Percentiles rank a stretch among this genome's conserved stretches.
Evolutionary conservation across 116 monocot species (phyloP).

Genomic region (Dioscorea cayenensis): DNA sequence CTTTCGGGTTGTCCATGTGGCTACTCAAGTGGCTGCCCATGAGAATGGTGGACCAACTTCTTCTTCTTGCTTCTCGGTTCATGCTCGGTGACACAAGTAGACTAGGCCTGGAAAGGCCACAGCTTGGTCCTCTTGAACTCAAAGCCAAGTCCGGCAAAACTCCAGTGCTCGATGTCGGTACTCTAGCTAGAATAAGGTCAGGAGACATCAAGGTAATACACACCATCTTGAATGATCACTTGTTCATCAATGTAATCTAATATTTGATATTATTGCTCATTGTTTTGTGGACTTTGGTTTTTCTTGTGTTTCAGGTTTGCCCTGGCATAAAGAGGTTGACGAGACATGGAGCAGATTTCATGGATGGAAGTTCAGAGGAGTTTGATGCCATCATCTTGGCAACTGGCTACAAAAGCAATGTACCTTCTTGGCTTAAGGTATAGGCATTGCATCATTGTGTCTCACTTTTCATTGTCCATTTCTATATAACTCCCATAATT

Average conservation of each 20-base stretch:
- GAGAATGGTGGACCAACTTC: slow-evolving; percentile 34
- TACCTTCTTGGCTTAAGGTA: slow-evolving; percentile 89
- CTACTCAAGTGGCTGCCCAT: slow-evolving; percentile 50
- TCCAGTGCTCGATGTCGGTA: slow-evolving; percentile 52
- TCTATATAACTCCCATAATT: background rate
- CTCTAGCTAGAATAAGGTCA: slow-evolving; percentile 48
- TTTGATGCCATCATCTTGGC: slow-evolving; percentile 71
- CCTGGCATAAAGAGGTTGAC: slow-evolving; percentile 41
- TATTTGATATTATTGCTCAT: background rate
- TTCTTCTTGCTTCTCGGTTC: slow-evolving; percentile 36
- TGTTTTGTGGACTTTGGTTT: background rate
- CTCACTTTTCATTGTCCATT: background rate
- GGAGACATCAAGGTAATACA: slow-evolving; percentile 46
- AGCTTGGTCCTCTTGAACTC: slow-evolving; percentile 54
- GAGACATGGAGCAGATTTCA: slow-evolving; percentile 44
- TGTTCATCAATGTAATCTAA: too few relatives aligned
- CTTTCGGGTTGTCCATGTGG: slow-evolving; percentile 64
- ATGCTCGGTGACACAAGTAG: slow-evolving; percentile 44
- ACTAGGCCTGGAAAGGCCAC: slow-evolving; percentile 40
- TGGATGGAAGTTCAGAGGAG: slow-evolving; percentile 44
- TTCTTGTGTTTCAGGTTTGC: slow-evolving; percentile 23
- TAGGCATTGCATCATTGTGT: background rate
- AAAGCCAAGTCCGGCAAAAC: slow-evolving; percentile 54
- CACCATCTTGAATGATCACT: too few relatives aligned
- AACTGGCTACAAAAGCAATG: slow-evolving; percentile 79